A percentile compares a stretch with the other conserved stretches of the same genome.
phyloP scores from a whole-genome alignment of 2,329 filamentous ascomycete genomes.

The Seiridium cupressi region DNA sequence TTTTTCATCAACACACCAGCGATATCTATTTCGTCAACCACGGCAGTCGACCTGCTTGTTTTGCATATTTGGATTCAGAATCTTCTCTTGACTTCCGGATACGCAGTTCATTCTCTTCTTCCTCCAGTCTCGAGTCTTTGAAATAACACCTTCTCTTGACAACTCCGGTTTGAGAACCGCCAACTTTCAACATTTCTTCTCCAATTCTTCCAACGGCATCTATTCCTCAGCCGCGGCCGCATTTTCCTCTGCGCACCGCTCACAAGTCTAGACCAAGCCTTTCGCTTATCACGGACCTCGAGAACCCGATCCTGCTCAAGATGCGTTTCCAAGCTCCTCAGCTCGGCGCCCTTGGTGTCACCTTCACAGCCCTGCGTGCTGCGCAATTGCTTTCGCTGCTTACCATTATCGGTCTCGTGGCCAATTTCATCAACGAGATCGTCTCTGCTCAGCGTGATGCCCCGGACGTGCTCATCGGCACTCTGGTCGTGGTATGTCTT shows the following conservation, averaged over 20 bases:
- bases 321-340: conserved; percentile 47
- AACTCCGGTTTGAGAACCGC: conserved; percentile 17
- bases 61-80: conserved; percentile 1
- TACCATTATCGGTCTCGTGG: conserved; percentile 74
- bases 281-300: conserved; percentile 37
- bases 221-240: conserved; percentile 41
- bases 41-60: conserved; percentile 20
- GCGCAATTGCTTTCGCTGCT: conserved; percentile 72
- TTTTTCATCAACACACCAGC: conserved; percentile 6
- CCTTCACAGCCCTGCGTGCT: conserved; percentile 71
- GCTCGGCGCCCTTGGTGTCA: conserved; percentile 72
- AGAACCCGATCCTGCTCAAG: conserved; percentile 28
- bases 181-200: conserved; percentile 28
- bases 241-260: conserved; percentile 38
- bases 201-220: conserved; percentile 26
- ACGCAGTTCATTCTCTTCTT: conserved; percentile 2
- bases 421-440: conserved; percentile 80
- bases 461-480: conserved; percentile 73
- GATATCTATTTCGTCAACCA: conserved; percentile 13
- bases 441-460: conserved; percentile 63
- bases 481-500: conserved; percentile 73
- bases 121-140: neutral
- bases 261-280: conserved; percentile 36
- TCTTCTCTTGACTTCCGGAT: neutral
- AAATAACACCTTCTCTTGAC: conserved; percentile 5